phyloP scores from a whole-genome alignment of 345 rosid genomes.

The Camelina sativa region DNA sequence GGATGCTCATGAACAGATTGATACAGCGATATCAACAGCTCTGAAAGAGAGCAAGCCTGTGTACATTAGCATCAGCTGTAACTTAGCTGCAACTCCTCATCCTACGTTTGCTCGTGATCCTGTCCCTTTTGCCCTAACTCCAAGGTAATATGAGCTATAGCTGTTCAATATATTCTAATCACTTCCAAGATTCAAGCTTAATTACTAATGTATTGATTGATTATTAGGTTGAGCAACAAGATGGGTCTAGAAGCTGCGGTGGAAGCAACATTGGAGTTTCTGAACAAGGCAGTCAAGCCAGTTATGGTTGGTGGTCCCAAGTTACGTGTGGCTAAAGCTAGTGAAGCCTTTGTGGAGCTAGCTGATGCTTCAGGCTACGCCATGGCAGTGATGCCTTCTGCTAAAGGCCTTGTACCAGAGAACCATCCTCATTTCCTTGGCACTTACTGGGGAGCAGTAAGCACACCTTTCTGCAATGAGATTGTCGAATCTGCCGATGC shows the following conservation, averaged over 20 bases:
- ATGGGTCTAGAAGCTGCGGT: conserved; percentile 59
- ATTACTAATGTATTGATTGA: background rate
- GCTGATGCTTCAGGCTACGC: conserved; percentile 61
- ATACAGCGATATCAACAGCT: conserved; percentile 56
- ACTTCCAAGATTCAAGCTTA: background rate
- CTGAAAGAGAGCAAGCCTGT: conserved; percentile 72
- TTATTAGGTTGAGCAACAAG: conserved; percentile 52
- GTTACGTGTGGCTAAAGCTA: conserved; percentile 53
- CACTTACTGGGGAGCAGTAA: conserved; percentile 63
- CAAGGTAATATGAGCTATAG: conserved; percentile 47
- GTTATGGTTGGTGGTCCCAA: conserved; percentile 63
- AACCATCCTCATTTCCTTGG: conserved; percentile 62
- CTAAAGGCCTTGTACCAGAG: conserved; percentile 63
- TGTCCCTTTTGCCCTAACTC: conserved; percentile 53
- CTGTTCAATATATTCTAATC: background rate
- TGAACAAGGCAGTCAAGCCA: conserved; percentile 68
- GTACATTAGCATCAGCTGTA: conserved; percentile 68
- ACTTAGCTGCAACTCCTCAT: conserved; percentile 56
- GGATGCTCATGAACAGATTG: conserved; percentile 66
- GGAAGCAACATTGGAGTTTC: conserved; percentile 56
- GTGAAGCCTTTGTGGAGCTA: conserved; percentile 51
- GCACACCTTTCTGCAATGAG: conserved; percentile 59
- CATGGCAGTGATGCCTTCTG: conserved; percentile 63
- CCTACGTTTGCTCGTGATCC: conserved; percentile 57
- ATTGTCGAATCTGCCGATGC: conserved; percentile 71